Base-by-base conservation (phyloP, 2,329 filamentous ascomycete genomes). In the Triangularia verruculosa region DNA sequence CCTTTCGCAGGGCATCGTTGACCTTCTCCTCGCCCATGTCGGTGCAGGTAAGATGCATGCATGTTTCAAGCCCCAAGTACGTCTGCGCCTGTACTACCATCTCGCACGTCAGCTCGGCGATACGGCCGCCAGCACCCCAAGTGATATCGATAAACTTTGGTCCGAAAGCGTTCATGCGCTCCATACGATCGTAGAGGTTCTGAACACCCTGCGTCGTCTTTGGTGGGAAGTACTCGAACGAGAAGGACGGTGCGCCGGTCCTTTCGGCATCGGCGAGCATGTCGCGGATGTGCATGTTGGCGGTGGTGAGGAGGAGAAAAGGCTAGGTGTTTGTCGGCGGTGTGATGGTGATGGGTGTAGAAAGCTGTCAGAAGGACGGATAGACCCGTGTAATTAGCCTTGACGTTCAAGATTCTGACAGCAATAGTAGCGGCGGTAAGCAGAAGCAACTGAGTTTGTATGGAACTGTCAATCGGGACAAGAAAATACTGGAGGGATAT, bases 121-220 rank as follows among this genome's bases (percentile, higher is more conserved):
- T 87, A 69, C 91, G 89, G 56, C 95, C 95, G 70, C 95, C 95
- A 59, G 95, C 95, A 68, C 96, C 96, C 95, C 95, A 99, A 67
- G 95, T 99, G 73, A 99, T 90, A 78, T 99, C 95, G 76, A 99
- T 93, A 81, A 99, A 99, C 73, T 93, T 90, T 68, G 94, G 95
- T 1, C 93, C 95, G 68, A 96, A 86, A 73, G 89, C 87, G 78
- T 97, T 93, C 95, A 99, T 99, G 79, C 93, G 93, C 79, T 99
- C 95, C 91, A 99, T 98, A 71, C 95, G 92, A 72, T 99, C 95
- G 83, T 99, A 99, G 64, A 99, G 88, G 77, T 99, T 99, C 80
- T 99, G 95, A 12, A 99, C 94, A 83, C 95, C 95, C 80, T 95
- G 92, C 11, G 92, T 90, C 7, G 95, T 99, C 82, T 99, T 99